Percentiles rank a stretch among this genome's conserved stretches.
phyloP scores from a whole-genome alignment of 495 filamentous ascomycete genomes.

The Penicillium ochrochloron region DNA sequence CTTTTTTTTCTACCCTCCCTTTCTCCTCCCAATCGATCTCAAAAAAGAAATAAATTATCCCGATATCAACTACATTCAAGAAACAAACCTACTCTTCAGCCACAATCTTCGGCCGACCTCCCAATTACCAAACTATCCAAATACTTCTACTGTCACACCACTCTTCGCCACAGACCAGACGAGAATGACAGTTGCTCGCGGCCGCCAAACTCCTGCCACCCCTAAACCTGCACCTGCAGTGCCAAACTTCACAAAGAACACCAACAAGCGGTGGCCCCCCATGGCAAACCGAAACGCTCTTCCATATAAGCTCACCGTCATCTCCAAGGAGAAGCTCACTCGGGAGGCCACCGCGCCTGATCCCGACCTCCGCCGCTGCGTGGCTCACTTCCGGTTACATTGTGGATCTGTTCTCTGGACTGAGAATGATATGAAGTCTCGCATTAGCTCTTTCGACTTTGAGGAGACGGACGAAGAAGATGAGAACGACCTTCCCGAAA shows the following conservation, averaged over 20 bases:
- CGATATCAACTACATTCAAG: background rate
- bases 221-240: constrained; percentile 28
- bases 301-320: constrained; percentile 48
- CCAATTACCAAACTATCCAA: background rate
- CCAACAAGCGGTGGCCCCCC: constrained; percentile 49
- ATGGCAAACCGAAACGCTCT: constrained; percentile 49
- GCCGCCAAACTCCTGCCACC: constrained; percentile 21
- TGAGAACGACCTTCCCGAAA: constrained; percentile 29
- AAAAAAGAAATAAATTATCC: background rate
- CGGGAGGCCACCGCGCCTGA: constrained; percentile 48
- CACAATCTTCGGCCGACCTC: background rate
- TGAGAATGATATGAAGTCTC: constrained; percentile 48
- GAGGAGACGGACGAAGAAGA: constrained; percentile 45
- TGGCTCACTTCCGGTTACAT: constrained; percentile 48
- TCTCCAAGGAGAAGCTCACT: constrained; percentile 48
- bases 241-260: constrained; percentile 34
- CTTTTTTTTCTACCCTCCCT: constrained; percentile 9
- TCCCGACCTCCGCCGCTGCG: constrained; percentile 49
- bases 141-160: background rate
- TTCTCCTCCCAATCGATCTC: constrained; percentile 12
- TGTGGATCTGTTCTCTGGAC: constrained; percentile 46
- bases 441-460: constrained; percentile 49
- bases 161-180: background rate
- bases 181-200: constrained; percentile 28
- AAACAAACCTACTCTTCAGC: background rate